Evolutionary conservation across 768 basidiomycete genomes (phyloP), one percentile per base, ranked within the genome.

Genomic region (Coprinopsis strossmayeri): DNA sequence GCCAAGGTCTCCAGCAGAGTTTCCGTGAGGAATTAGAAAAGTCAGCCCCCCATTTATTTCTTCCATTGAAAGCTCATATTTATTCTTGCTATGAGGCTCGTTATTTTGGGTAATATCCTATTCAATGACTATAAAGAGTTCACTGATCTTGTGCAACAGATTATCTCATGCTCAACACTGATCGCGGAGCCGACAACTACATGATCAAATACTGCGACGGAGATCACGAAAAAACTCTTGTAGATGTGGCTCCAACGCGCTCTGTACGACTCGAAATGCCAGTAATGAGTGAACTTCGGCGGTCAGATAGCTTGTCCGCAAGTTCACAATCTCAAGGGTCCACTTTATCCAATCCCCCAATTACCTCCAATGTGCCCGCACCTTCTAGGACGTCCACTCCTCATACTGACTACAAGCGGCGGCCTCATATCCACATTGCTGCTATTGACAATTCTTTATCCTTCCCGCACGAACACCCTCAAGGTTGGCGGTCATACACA

Each of bases 381-480:
- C 60, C 67, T 13, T 65, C 66, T 10, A 62, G 64, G 35, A 59
- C 70, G 25, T 67, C 68, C 17, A 63, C 67, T 25, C 61, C 65
- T 21, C 56, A 63, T 32, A 55, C 61, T 11, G 72, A 76, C 42
- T 86, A 81, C 58, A 78, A 71, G 35, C 75, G 78, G 44, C 74
- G 73, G 52, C 87, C 90, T 1, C 91, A 93, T 60, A 81, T 93
- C 35, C 91, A 92, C 59, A 87, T 93, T 49, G 91, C 91, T 38
- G 91, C 91, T 9, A 95, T 95, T 53, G 92, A 94, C 60, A 94
- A 94, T 63, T 92, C 89, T 0, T 76, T 95, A 30, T 88, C 89
- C 2, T 95, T 92, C 59, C 92, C 92, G 21, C 89, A 93, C 55
- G 85, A 91, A 58, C 91, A 94, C 57, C 92, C 92, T 0, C 77